phyloP scores from a whole-genome alignment of 768 basidiomycete genomes.

The Jaapia argillacea region DNA sequence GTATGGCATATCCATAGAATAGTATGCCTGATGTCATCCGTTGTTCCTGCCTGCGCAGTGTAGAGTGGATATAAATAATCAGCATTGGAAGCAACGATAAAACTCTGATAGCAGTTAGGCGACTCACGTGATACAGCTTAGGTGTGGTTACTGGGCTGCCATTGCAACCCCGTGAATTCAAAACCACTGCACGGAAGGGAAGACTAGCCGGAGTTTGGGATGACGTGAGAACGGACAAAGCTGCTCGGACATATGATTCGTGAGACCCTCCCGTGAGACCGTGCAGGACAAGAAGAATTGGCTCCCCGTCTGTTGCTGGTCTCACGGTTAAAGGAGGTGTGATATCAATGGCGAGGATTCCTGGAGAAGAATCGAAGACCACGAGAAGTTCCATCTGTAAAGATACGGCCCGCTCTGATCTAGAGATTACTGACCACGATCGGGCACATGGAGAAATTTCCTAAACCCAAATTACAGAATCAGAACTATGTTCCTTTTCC shows the following conservation, averaged over 20 bases:
- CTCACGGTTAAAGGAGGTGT: slow-evolving; percentile 9
- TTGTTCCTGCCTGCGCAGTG: slow-evolving; percentile 13
- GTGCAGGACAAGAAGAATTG: slow-evolving; percentile 12
- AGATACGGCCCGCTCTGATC: too few relatives aligned
- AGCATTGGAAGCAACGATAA: neutral
- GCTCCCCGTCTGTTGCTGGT: slow-evolving; percentile 6
- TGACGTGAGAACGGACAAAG: slow-evolving; percentile 4
- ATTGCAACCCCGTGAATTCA: slow-evolving; percentile 16
- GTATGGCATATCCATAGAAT: slow-evolving; percentile 12
- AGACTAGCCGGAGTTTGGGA: slow-evolving; percentile 6
- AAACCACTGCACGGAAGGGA: slow-evolving; percentile 12
- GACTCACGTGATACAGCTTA: slow-evolving; percentile 14
- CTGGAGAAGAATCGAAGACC: slow-evolving; percentile 1
- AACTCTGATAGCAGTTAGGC: neutral
- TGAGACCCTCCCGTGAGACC: slow-evolving; percentile 17
- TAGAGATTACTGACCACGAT: slow-evolving; percentile 2
- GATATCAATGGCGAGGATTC: slow-evolving; percentile 13
- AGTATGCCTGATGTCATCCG: slow-evolving; percentile 12
- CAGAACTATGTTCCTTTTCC: neutral
- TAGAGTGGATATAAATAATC: too few relatives aligned
- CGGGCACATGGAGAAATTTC: slow-evolving; percentile 1
- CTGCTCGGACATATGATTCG: slow-evolving; percentile 14
- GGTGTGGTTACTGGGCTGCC: slow-evolving; percentile 12
- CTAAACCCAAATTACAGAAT: neutral
- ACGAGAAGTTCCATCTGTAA: neutral